phyloP scores from a whole-genome alignment of 2,329 filamentous ascomycete genomes.

The Pseudogymnoascus sp. region DNA sequence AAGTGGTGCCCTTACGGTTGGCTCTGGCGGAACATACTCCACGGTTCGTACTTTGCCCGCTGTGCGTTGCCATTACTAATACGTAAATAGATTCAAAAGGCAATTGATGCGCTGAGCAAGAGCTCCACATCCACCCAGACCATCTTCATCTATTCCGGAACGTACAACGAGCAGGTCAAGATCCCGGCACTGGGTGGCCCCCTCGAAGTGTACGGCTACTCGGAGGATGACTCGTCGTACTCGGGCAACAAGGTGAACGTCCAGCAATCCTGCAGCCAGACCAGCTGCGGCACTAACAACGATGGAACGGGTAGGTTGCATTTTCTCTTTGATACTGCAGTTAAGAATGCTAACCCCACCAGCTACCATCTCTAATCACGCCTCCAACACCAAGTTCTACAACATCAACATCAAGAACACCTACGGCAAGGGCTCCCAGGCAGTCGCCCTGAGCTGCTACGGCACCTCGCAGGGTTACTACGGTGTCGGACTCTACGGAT shows the following conservation, averaged over 20 bases:
- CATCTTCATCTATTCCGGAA: constrained; percentile 49
- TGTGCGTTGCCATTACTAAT: neutral
- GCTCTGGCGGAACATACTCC: constrained; percentile 34
- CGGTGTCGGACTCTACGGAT: constrained; percentile 45
- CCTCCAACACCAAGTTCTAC: constrained; percentile 47
- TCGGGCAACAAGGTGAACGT: constrained; percentile 42
- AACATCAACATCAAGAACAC: constrained; percentile 51
- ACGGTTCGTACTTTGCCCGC: constrained; percentile 27
- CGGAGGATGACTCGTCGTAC: constrained; percentile 38
- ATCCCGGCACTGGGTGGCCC: constrained; percentile 38
- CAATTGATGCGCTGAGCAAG: constrained; percentile 42
- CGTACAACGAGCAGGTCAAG: constrained; percentile 50
- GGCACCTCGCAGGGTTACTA: constrained; percentile 48
- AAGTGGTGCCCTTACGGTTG: constrained; percentile 39
- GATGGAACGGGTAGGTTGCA: constrained; percentile 29
- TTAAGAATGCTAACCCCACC: constrained; percentile 11
- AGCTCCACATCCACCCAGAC: constrained; percentile 37
- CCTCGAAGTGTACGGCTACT: constrained; percentile 48
- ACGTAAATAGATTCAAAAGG: constrained; percentile 34
- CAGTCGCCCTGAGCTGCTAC: constrained; percentile 45
- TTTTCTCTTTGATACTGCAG: neutral
- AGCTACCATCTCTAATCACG: constrained; percentile 25
- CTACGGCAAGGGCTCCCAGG: constrained; percentile 42
- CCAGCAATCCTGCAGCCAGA: constrained; percentile 33
- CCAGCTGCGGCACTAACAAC: constrained; percentile 31